These are phyloP conservation scores for Ustilago vetiveriae DNA, from an alignment of 1,284 basidiomycete genomes.

Conservation along the genomic window DNA sequence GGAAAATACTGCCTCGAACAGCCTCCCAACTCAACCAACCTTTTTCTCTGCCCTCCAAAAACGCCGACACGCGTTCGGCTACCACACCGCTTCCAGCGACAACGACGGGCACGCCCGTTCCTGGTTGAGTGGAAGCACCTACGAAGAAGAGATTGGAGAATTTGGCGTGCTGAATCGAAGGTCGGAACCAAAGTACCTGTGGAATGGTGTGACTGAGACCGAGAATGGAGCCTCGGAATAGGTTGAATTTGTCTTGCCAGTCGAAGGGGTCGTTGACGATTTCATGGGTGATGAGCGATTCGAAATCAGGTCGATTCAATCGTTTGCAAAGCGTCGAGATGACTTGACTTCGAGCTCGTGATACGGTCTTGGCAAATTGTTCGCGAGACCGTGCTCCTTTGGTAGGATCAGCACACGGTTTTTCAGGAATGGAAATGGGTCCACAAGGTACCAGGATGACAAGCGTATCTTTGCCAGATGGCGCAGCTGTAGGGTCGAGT, in stretches of 20 bases:
- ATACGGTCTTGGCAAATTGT: constrained; percentile 36
- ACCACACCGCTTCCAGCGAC: constrained; percentile 59
- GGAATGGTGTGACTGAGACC: constrained; percentile 68
- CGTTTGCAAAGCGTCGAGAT: constrained; percentile 53
- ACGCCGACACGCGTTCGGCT: constrained; percentile 42
- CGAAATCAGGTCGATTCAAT: constrained; percentile 52
- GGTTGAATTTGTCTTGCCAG: constrained; percentile 68
- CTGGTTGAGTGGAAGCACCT: constrained; percentile 68
- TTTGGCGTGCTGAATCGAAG: constrained; percentile 57
- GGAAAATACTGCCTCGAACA: constrained; percentile 26
- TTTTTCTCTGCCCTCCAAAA: constrained; percentile 30
- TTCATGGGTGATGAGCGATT: constrained; percentile 51
- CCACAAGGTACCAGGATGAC: constrained; percentile 69
- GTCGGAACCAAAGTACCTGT: constrained; percentile 65
- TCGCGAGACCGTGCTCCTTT: constrained; percentile 47
- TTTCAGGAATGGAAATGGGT: constrained; percentile 57
- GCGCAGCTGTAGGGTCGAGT: constrained; percentile 67
- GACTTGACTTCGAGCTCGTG: constrained; percentile 53
- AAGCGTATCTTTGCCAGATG: constrained; percentile 67
- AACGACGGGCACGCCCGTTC: constrained; percentile 65
- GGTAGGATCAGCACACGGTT: constrained; percentile 30
- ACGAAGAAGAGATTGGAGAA: constrained; percentile 67
- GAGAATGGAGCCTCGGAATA: constrained; percentile 68
- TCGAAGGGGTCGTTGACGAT: constrained; percentile 66
- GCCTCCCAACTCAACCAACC: constrained; percentile 44